Evolutionary conservation across 1,284 basidiomycete genomes (phyloP).

Genomic region (Sphaerobolus stellatus): DNA sequence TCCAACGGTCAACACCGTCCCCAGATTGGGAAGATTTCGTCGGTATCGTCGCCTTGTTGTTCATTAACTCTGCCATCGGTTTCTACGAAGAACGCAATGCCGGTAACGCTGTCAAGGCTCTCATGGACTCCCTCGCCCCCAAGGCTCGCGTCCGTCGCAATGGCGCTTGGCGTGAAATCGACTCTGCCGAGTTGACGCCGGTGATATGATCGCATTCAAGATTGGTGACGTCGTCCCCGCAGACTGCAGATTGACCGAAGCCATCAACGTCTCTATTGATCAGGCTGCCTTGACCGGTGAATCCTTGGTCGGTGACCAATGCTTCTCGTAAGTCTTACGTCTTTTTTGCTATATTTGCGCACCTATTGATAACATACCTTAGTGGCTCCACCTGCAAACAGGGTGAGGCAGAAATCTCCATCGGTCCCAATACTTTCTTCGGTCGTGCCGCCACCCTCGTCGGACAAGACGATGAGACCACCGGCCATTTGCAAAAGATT

Average conservation of each 20-base stretch:
- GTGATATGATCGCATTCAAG: constrained; percentile 95
- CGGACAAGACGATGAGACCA: constrained; percentile 93
- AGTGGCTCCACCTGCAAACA: constrained; percentile 96
- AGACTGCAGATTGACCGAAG: constrained; percentile 92
- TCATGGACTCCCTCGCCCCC: constrained; percentile 98
- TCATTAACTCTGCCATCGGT: constrained; percentile 96
- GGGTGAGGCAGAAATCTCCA: constrained; percentile 96
- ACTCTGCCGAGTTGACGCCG: constrained; percentile 88
- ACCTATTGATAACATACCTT: constrained; percentile 16
- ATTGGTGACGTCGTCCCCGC: constrained; percentile 97
- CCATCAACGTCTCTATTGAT: constrained; percentile 95
- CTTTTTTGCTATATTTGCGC: constrained; percentile 2
- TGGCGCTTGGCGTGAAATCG: constrained; percentile 84
- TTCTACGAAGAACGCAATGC: constrained; percentile 98
- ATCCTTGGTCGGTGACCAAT: constrained; percentile 89
- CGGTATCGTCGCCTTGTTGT: constrained; percentile 89
- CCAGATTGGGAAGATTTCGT: constrained; percentile 98
- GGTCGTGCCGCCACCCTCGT: constrained; percentile 94
- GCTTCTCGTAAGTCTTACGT: constrained; percentile 79
- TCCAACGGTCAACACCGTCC: constrained; percentile 84
- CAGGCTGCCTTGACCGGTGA: constrained; percentile 96
- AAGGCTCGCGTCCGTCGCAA: constrained; percentile 91
- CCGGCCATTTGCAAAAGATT: constrained; percentile 97
- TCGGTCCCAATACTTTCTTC: constrained; percentile 95
- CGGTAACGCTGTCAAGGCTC: constrained; percentile 97